Base-by-base conservation (phyloP, 2,329 filamentous ascomycete genomes). In the Diplodia corticola region DNA sequence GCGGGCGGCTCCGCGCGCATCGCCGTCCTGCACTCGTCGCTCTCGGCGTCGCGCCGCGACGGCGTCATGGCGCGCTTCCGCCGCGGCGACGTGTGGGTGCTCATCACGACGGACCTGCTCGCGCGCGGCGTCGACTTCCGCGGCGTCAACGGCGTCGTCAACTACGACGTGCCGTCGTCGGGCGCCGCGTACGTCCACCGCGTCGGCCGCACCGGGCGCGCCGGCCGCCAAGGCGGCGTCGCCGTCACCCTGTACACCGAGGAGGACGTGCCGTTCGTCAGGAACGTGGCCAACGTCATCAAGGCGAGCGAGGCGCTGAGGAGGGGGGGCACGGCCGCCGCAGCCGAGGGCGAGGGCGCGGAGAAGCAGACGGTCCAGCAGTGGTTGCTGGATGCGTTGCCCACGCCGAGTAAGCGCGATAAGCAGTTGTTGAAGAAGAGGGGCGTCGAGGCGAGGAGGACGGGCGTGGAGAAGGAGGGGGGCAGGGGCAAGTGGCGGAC, bases 161-260 rank as follows among this genome's bases (percentile, higher is more conserved):
- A 98, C 79, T 99, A 97, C 80, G 95, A 99, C 77, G 92, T 97
- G 9, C 95, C 95, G 0, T 92, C 89, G n/a, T 93, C 91, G 0
- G 90, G 91, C 5, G 94, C 93, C 0, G 88, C 88, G 1, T 99
- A 99, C 75, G 91, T 99, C 6, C 95, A 99, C 79, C 91, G 95
- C 12, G 93, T 95, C 0, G 95, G 95, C 0, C 87, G 95, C 54
- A 98, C 95, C 0, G 95, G 94, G 0, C 86, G 95, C 24, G 95
- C 93, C 0, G 95, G 95, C 0, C 86, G 93, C 26, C 88, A 91
- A 73, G 93, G 93, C 22, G 95, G 95, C 55, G 86, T 97, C 3
- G 93, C 93, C 0, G 90, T 99, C 1, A 99, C 95, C 0, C 90
- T 97, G 67, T 99, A 97, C 78, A 98, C 94, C 0, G 92, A 95